phyloP scores from a whole-genome alignment of 257 asterid species.

The Solanum acaule region DNA sequence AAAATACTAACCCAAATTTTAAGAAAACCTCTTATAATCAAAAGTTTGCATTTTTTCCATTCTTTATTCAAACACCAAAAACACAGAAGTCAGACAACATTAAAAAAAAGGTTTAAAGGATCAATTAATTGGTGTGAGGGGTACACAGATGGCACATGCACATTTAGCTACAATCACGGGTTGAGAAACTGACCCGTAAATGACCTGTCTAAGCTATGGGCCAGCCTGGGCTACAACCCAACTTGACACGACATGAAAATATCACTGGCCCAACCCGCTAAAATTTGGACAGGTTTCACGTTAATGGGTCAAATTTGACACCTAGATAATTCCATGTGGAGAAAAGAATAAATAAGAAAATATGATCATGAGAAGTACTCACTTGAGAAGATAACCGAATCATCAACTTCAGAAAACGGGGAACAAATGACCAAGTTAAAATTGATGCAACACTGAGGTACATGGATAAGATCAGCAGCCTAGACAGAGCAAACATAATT shows the following conservation, averaged over 20 bases:
- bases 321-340: background rate
- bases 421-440: conserved; percentile 79
- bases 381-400: conserved; percentile 77
- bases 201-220: background rate
- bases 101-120: background rate
- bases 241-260: background rate
- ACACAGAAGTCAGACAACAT: background rate
- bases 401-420: conserved; percentile 84
- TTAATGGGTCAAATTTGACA: background rate
- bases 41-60: background rate
- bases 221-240: background rate
- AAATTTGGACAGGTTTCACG: background rate
- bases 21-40: background rate
- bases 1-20: background rate
- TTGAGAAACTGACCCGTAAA: background rate
- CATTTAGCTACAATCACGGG: background rate
- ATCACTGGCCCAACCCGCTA: background rate
- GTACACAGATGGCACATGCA: background rate
- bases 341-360: background rate
- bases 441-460: conserved; percentile 66
- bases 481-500: conserved; percentile 7
- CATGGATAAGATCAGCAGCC: conserved; percentile 59
- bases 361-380: conserved; percentile 19
- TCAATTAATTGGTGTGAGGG: background rate
- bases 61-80: background rate